Percentiles rank a stretch among this genome's conserved stretches.
phyloP scores from a whole-genome alignment of 2,329 filamentous ascomycete genomes.

The Colletotrichum tabaci region DNA sequence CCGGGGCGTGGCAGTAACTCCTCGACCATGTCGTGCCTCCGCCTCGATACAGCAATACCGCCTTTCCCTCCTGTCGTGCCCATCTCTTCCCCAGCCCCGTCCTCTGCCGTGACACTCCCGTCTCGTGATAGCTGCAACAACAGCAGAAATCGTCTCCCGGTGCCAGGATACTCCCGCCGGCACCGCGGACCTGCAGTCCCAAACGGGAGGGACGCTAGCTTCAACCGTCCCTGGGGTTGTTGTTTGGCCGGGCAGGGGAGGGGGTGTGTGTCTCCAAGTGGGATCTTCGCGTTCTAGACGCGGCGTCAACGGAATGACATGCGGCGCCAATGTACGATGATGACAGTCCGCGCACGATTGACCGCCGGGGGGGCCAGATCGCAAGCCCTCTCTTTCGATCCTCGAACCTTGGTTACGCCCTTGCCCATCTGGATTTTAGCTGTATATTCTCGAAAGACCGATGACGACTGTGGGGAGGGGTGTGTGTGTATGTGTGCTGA shows the following conservation, averaged over 20 bases:
- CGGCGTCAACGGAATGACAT: constrained; percentile 32
- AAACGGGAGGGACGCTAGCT: constrained; percentile 36
- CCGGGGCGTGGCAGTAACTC: constrained; percentile 31
- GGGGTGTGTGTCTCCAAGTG: neutral
- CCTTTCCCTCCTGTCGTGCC: neutral
- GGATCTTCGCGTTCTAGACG: constrained; percentile 35
- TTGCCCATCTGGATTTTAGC: constrained; percentile 17
- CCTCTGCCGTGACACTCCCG: neutral
- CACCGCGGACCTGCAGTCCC: constrained; percentile 27
- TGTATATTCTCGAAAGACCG: neutral
- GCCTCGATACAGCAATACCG: constrained; percentile 30
- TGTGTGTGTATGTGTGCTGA: too few relatives aligned
- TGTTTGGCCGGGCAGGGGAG: constrained; percentile 1
- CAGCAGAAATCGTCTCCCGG: neutral
- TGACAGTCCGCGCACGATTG: constrained; percentile 25
- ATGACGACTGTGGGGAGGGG: constrained; percentile 12
- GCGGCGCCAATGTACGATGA: constrained; percentile 37
- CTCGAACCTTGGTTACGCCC: constrained; percentile 10
- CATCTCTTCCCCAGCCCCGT: neutral
- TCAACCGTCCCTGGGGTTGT: constrained; percentile 3
- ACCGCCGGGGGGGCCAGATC: constrained; percentile 21
- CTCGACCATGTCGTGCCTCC: neutral
- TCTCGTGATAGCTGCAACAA: constrained; percentile 4
- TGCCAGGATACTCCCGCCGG: constrained; percentile 5
- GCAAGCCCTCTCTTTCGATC: constrained; percentile 16